These are phyloP conservation scores for Penicillium glabrum DNA, from an alignment of 2,329 filamentous ascomycete genomes.

Conservation along the genomic window DNA sequence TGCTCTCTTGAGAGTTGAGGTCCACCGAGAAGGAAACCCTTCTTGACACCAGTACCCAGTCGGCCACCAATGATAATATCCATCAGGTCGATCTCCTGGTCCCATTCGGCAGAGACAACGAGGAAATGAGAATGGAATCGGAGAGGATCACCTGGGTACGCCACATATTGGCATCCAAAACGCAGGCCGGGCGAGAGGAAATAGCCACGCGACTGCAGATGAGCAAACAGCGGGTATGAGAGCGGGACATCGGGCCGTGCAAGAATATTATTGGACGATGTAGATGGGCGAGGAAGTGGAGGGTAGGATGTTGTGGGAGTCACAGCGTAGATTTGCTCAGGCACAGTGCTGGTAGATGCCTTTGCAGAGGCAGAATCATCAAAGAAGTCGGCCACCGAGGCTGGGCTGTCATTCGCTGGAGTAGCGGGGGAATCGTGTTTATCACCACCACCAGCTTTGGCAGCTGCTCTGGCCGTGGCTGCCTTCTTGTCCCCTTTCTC, in stretches of 20 bases:
- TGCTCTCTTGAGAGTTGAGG: constrained; percentile 45
- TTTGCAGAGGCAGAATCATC: constrained; percentile 9
- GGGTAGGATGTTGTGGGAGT: constrained; percentile 54
- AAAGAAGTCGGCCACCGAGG: constrained; percentile 26
- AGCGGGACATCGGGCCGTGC: constrained; percentile 39
- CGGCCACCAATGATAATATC: constrained; percentile 84
- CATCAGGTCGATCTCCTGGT: constrained; percentile 79
- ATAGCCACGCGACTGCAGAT: constrained; percentile 76
- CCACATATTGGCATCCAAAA: constrained; percentile 91
- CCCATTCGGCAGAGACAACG: constrained; percentile 80
- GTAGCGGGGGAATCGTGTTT: background rate
- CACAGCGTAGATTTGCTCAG: constrained; percentile 33
- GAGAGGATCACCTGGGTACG: constrained; percentile 92
- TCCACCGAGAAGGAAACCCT: constrained; percentile 85
- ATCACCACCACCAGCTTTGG: constrained; percentile 5
- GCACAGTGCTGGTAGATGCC: constrained; percentile 7
- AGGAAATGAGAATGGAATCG: constrained; percentile 96
- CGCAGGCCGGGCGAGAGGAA: constrained; percentile 89
- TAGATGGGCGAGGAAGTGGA: constrained; percentile 36
- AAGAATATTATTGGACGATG: constrained; percentile 27
- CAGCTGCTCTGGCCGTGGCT: constrained; percentile 16
- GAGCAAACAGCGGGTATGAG: constrained; percentile 74
- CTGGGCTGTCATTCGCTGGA: constrained; percentile 3
- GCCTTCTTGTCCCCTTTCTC: constrained; percentile 44
- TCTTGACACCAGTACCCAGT: constrained; percentile 92